These are phyloP conservation scores for Fonsecaea multimorphosa DNA, from an alignment of 2,329 filamentous ascomycete genomes.

Conservation along the genomic window DNA sequence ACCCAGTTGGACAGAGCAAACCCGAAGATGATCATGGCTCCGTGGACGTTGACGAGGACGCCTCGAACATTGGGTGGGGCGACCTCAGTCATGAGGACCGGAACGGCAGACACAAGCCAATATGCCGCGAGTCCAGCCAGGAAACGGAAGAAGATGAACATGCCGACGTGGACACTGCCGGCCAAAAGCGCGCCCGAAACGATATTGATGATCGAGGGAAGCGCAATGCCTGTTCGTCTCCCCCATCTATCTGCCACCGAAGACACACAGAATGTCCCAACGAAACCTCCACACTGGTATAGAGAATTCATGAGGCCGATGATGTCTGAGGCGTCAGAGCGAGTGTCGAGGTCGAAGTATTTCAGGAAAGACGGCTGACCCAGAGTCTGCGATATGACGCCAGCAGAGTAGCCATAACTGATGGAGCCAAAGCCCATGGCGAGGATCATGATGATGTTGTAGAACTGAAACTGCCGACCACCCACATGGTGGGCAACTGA, in stretches of 20 bases:
- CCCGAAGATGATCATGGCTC: constrained; percentile 6
- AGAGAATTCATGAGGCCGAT: constrained; percentile 88
- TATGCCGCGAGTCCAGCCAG: constrained; percentile 8
- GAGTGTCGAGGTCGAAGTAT: constrained; percentile 26
- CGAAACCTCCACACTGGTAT: constrained; percentile 57
- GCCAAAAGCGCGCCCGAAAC: too few species aligned
- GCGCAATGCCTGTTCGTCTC: neutral
- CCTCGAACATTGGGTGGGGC: constrained; percentile 18
- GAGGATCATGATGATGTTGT: constrained; percentile 4
- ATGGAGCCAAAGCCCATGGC: constrained; percentile 12
- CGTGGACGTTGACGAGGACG: constrained; percentile 11
- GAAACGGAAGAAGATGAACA: constrained; percentile 23
- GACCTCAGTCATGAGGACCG: constrained; percentile 18
- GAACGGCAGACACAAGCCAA: neutral
- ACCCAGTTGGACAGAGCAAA: constrained; percentile 15
- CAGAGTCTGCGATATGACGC: constrained; percentile 22
- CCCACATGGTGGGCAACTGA: constrained; percentile 10
- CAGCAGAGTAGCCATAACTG: constrained; percentile 23
- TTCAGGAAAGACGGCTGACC: constrained; percentile 53
- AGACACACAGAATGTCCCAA: neutral
- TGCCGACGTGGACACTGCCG: too few species aligned
- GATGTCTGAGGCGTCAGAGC: neutral
- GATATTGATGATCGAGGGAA: too few species aligned
- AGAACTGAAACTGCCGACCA: constrained; percentile 7
- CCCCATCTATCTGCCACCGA: too few species aligned